Conservation (phyloP, 2,329 filamentous ascomycete genomes). For the Pseudocercospora macadamiae region DNA sequence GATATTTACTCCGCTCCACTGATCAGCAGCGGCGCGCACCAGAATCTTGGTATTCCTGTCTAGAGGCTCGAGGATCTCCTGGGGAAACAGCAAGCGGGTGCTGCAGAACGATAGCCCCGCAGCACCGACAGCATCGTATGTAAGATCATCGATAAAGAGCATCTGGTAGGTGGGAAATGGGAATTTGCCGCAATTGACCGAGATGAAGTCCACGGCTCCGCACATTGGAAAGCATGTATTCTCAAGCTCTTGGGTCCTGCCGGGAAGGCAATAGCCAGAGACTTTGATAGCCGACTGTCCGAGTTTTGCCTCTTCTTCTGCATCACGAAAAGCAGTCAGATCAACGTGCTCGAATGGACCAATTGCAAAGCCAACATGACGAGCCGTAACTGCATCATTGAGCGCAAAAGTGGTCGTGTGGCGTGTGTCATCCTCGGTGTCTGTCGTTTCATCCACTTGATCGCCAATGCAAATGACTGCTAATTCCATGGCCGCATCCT, state of each 20-base stretch:
- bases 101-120: conserved; percentile 88
- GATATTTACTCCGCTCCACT: conserved; percentile 94
- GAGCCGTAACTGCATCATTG: conserved; percentile 73
- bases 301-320: conserved; percentile 88
- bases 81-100: conserved; percentile 79
- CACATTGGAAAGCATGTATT: conserved; percentile 87
- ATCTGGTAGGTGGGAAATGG: conserved; percentile 91
- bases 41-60: conserved; percentile 79
- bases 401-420: conserved; percentile 88
- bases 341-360: conserved; percentile 95
- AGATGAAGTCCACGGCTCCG: conserved; percentile 87
- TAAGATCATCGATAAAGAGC: conserved; percentile 89
- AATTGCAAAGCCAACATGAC: conserved; percentile 90
- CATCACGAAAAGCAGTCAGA: conserved; percentile 78
- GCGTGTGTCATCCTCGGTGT: conserved; percentile 75
- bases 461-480: conserved; percentile 89
- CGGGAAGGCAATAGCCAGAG: conserved; percentile 87
- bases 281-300: conserved; percentile 86
- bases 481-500: conserved; percentile 87
- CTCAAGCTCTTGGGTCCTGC: conserved; percentile 76
- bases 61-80: conserved; percentile 82
- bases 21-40: conserved; percentile 81
- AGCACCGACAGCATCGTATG: conserved; percentile 72
- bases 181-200: conserved; percentile 84
- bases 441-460: conserved; percentile 76